Base-by-base conservation (phyloP, 306 rosid species). In the Coriaria nepalensis region DNA sequence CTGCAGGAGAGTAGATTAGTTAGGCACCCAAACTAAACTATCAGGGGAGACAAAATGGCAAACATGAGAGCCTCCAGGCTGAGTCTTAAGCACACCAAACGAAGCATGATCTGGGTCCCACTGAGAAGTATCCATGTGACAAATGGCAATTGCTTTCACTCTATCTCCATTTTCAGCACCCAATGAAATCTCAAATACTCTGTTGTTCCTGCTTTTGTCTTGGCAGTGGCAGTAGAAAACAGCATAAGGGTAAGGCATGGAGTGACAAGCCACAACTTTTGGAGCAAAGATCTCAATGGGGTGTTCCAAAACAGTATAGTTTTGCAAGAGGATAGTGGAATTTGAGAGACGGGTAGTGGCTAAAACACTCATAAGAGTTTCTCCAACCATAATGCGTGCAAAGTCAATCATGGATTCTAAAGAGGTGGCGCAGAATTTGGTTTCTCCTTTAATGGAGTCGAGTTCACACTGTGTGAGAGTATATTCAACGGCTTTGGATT, bases 91-190 rank as follows among this genome's bases (percentile, higher is more conserved):
- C 35, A 82, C 78, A 0, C 37, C 66, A 60, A 86, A 79, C 0
- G 90, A 63, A 35, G 66, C 74, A 12, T 82, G 86, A 32, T 69
- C 73, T 7, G 29, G 50, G 55, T 82, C 79, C 86, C 94, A 77
- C 47, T 55, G 69, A 9, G 94, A 79, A 4, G 96, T 86, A 63
- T 86, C 86, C 93, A 82, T 72, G 62, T 86, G 94, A 46, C 94
- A 82, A 37, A 86, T 59, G 20, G 92, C 90, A 12, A 62, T 64
- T 12, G 86, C 79, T 39, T 79, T 52, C 59, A 86, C 73, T 9
- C 48, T 35, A 14, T 60, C 82, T 37, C 87, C 92, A 64, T 74
- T 56, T 10, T 73, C 78, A 12, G 84, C 87, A 9, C 46, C 67
- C 0, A 87, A 58, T 5, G 55, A 43, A 40, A 79, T 62, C 55